phyloP scores from a whole-genome alignment of 78 protist species.

The Dictyostelium brefeldianum region DNA sequence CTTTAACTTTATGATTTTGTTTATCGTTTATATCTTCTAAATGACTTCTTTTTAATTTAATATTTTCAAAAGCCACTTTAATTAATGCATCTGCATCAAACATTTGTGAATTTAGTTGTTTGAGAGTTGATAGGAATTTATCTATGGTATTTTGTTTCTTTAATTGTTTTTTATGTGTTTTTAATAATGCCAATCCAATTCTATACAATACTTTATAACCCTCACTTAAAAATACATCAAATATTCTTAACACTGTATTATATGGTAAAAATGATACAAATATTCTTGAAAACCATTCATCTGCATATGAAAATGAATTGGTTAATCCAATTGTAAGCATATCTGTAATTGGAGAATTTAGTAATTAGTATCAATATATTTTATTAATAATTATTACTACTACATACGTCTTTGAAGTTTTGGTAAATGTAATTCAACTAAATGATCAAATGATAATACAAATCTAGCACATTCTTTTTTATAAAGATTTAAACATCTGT shows the following conservation, averaged over 20 bases:
- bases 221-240: constrained; percentile 55
- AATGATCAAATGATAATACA: constrained; percentile 42
- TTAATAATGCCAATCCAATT: constrained; percentile 36
- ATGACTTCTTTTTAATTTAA: constrained; percentile 34
- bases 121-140: constrained; percentile 18
- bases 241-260: constrained; percentile 36
- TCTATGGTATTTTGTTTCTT: constrained; percentile 8
- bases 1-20: constrained; percentile 24
- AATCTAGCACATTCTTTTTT: constrained; percentile 53
- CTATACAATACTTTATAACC: constrained; percentile 72
- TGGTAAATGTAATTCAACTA: constrained; percentile 52
- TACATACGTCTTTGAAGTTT: constrained; percentile 67
- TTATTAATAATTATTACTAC: neutral
- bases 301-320: constrained; percentile 14
- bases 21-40: constrained; percentile 15
- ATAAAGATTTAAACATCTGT: constrained; percentile 18
- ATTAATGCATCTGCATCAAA: constrained; percentile 27
- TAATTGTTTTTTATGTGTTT: constrained; percentile 33
- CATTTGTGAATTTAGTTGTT: constrained; percentile 24
- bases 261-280: constrained; percentile 64
- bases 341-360: constrained; percentile 30
- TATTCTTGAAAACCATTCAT: constrained; percentile 74
- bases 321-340: constrained; percentile 55
- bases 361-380: neutral
- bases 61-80: constrained; percentile 45